phyloP scores from a whole-genome alignment of 192 early-diverging fungal species.

The Lunasporangiospora selenospora region DNA sequence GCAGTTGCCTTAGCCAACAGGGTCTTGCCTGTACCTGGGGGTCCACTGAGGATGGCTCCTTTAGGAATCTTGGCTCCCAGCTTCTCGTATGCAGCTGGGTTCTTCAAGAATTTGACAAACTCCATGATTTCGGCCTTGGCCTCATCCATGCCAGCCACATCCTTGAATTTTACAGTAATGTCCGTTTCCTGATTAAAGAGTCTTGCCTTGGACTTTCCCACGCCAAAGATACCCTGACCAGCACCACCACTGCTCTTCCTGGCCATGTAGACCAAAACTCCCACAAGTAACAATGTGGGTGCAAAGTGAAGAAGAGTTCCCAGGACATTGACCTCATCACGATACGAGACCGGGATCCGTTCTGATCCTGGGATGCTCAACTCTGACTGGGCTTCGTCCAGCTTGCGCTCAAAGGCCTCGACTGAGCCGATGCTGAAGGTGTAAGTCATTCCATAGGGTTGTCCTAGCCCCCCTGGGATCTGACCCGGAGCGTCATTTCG shows the following conservation, averaged over 20 bases:
- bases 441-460: constrained; percentile 53
- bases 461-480: constrained; percentile 29
- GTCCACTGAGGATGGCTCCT: constrained; percentile 95
- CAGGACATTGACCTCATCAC: constrained; percentile 79
- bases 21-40: constrained; percentile 98
- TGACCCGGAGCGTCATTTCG: constrained; percentile 52
- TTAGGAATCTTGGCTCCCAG: constrained; percentile 99
- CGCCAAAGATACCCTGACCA: constrained; percentile 91
- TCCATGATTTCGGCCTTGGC: constrained; percentile 99
- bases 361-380: constrained; percentile 90
- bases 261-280: constrained; percentile 89
- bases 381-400: constrained; percentile 90
- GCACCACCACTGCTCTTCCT: constrained; percentile 74
- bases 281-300: constrained; percentile 91
- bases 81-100: constrained; percentile 88
- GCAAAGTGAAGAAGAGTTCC: constrained; percentile 89
- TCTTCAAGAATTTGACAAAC: constrained; percentile 99
- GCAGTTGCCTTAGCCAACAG: constrained; percentile 99
- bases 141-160: constrained; percentile 99
- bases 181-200: constrained; percentile 98
- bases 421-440: constrained; percentile 94
- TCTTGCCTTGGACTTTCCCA: constrained; percentile 95
- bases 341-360: constrained; percentile 95
- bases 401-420: constrained; percentile 93
- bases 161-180: constrained; percentile 97